These are phyloP conservation scores for Talaromyces trachyspermus DNA, from an alignment of 495 filamentous ascomycete species.

Conservation along the genomic window DNA sequence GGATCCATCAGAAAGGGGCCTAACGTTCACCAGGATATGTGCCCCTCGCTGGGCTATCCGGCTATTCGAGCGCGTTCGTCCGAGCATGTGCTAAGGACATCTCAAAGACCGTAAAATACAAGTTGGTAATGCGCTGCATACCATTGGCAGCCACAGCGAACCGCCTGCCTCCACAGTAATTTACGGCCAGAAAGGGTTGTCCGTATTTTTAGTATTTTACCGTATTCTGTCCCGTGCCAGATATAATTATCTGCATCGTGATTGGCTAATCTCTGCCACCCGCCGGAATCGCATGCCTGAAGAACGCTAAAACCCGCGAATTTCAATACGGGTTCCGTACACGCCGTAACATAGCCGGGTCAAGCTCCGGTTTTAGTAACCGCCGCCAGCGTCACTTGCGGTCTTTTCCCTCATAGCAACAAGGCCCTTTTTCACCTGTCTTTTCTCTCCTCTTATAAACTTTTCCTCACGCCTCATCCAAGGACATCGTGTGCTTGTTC, in stretches of 20 bases:
- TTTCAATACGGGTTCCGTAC: background rate
- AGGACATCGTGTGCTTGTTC: conserved; percentile 14
- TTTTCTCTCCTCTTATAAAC: conserved; percentile 21
- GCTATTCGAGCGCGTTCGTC: background rate
- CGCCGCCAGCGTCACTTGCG: conserved; percentile 12
- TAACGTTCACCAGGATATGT: background rate
- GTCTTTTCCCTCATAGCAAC: conserved; percentile 35
- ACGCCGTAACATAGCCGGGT: background rate
- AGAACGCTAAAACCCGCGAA: background rate
- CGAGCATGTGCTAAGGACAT: background rate
- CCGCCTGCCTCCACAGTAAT: background rate
- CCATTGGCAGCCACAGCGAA: conserved; percentile 4
- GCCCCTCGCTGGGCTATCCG: background rate
- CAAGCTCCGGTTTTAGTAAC: conserved; percentile 10
- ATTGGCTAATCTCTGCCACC: background rate
- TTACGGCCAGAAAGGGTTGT: background rate
- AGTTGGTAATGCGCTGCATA: conserved; percentile 2
- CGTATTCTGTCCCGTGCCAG: background rate
- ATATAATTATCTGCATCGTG: background rate
- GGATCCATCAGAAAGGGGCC: no score
- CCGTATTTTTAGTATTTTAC: conserved; percentile 2
- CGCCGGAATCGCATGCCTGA: background rate
- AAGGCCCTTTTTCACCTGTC: conserved; percentile 39
- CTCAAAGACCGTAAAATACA: background rate
- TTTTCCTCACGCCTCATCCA: conserved; percentile 12